phyloP scores from a whole-genome alignment of 305 asterid species.

The Solanum hybrid region DNA sequence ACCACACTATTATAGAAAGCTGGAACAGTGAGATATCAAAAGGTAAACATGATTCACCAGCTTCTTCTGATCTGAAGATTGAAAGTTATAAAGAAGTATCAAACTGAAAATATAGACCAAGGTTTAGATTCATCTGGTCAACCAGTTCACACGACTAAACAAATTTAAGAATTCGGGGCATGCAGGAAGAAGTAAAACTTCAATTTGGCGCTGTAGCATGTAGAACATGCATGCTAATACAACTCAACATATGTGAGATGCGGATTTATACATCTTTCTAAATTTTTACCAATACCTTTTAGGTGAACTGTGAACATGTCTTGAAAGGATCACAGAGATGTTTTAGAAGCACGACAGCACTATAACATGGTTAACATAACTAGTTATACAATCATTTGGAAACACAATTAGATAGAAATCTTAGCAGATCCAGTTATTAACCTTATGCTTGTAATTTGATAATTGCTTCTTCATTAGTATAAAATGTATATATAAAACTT shows the following conservation, averaged over 20 bases:
- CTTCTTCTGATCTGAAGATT: background rate
- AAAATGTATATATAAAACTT: background rate
- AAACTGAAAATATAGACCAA: background rate
- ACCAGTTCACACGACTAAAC: background rate
- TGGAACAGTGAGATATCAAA: background rate
- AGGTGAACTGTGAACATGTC: background rate
- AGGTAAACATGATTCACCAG: conserved; percentile 4
- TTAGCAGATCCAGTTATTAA: background rate
- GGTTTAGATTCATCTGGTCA: background rate
- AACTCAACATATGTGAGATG: background rate
- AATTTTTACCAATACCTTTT: background rate
- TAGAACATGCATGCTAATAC: background rate
- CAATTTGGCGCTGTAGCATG: background rate
- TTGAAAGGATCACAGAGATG: background rate
- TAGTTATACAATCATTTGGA: background rate
- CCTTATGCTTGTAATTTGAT: background rate
- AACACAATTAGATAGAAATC: background rate
- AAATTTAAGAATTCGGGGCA: background rate
- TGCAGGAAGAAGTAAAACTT: background rate
- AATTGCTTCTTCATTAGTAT: background rate
- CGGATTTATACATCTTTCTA: background rate
- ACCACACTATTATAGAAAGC: background rate
- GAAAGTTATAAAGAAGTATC: background rate
- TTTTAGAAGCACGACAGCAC: background rate
- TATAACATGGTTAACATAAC: background rate